Base-by-base conservation (phyloP, 2,329 filamentous ascomycete genomes). In the Nothomitra cinnamomea region DNA sequence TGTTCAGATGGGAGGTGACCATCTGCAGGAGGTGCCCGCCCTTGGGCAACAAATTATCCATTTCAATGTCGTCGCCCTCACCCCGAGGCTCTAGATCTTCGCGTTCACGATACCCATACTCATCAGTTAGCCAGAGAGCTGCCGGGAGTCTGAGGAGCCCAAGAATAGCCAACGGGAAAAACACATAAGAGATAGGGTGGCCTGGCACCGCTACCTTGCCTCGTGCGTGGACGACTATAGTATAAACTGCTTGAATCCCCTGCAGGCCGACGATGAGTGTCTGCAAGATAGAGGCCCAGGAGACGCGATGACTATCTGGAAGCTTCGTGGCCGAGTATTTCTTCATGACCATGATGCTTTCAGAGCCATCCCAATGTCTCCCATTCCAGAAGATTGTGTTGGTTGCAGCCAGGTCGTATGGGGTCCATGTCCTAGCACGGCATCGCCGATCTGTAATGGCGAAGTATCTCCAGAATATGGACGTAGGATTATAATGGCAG, bases 391-490 rank as follows among this genome's bases (percentile, higher is more conserved):
- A 66, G 8, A 64, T 52, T 1, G 64, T 62, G 53, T 67, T 67
- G 41, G 52, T 62, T 3, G 65, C 62, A 2, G 63, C 64, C 50
- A 67, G 55, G 22, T 64, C 60, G 5, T 50, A 25, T 1, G 45
- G 38, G 35, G 52, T 60, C 67, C 66, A 69, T 0, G 43, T 22
- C 1, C 53, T 60, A 1, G 63, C 58, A 7, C 65, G 59, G 8
- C 66, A 56, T 10, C 66, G 62, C 2, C 66, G 60, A 53, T 67
- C 66, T 0, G 60, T 42, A 47, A 68, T 66, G 17, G 61, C 61
- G 7, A 62, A 62, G 54, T 69, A 68, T 0, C 65, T 62, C 63
- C 65, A 69, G 15, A 67, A 35, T 10, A 69, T 68, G 0, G 66
- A 64, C 2, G 64, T 68, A 0, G 66, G 66, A 53, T 67, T 45